Evolutionary conservation across 1,284 basidiomycete genomes (phyloP), one percentile per base, ranked within the genome.

Genomic region (Cystobasidiaceae sp.): DNA sequence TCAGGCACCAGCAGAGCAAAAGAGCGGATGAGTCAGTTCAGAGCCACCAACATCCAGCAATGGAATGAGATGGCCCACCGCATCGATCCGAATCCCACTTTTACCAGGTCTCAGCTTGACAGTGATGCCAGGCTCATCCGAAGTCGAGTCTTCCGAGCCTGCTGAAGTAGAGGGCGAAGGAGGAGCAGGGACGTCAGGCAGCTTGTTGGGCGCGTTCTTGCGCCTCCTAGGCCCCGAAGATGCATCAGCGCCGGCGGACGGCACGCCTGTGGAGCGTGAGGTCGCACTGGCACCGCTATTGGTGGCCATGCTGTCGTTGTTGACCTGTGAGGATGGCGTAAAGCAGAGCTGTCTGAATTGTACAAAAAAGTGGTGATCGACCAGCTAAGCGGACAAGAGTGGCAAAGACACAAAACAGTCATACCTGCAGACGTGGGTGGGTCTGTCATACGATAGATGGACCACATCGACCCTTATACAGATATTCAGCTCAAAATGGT

Each of bases 171-270:
- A 43, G 8, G 51, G 41, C 37, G 37, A n/a, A 13, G 30, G 13
- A 23, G 8, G 43, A 3, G 5, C 21, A 21, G 39, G 15, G 17
- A n/a, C 37, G 17, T 25, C 7, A 19, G 51, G 33, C 32, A 64
- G 52, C 41, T 64, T 28, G 23, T 28, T 54, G 5, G 61, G 61
- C 43, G 61, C 61, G 39, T 64, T 56, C 61, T 64, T 64, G 43
- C 61, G 51, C 23, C 61, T n/a, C n/a, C 28, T 46, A 6, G 44
- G 13, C 9, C 13, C 23, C 23, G 45, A 48, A 23, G 45, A 15
- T 23, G 45, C 9, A 48, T 15, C 23, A 19, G 11, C 45, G 8
- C 9, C 11, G 13, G 45, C 9, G 13, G 23, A 8, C 23, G 45
- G 8, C 23, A 19, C 45, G 11, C 11, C 11, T n/a, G 37, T 39